These are phyloP conservation scores for Arthrobotrys megalospora DNA, from an alignment of 2,329 filamentous ascomycete genomes.

Conservation along the genomic window DNA sequence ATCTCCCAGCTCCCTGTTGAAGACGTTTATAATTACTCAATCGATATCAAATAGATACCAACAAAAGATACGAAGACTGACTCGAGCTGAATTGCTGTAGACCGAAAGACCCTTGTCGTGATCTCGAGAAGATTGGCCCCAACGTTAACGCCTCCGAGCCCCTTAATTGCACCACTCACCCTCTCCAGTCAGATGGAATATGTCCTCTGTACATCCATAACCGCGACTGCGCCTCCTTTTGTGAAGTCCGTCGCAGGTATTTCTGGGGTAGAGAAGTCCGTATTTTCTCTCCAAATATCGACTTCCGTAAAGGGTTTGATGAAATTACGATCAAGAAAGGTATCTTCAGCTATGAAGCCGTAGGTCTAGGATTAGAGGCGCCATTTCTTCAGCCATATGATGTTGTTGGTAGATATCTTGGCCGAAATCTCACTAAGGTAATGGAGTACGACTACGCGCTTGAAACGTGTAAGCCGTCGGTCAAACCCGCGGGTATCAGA, in stretches of 20 bases:
- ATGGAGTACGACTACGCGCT: constrained; percentile 7
- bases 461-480: constrained; percentile 4
- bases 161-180: no score
- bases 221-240: constrained; percentile 37
- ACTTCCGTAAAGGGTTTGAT: neutral
- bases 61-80: neutral
- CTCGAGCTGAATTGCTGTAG: constrained; percentile 6
- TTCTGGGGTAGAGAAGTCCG: constrained; percentile 37
- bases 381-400: constrained; percentile 1
- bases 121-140: neutral
- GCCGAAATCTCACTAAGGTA: neutral
- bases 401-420: constrained; percentile 15
- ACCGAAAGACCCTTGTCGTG: constrained; percentile 21
- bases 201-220: constrained; percentile 6
- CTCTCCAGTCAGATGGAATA: neutral
- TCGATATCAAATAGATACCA: neutral
- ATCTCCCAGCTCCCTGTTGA: neutral
- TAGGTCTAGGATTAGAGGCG: neutral
- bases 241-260: constrained; percentile 33
- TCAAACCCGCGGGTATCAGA: neutral
- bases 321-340: constrained; percentile 2
- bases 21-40: constrained; percentile 5
- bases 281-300: neutral
- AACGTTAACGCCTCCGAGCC: neutral
- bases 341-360: neutral